A percentile compares a stretch with the other conserved stretches of the same genome.
phyloP scores from a whole-genome alignment of 129 eudicot species.

The Glebionis coronaria region DNA sequence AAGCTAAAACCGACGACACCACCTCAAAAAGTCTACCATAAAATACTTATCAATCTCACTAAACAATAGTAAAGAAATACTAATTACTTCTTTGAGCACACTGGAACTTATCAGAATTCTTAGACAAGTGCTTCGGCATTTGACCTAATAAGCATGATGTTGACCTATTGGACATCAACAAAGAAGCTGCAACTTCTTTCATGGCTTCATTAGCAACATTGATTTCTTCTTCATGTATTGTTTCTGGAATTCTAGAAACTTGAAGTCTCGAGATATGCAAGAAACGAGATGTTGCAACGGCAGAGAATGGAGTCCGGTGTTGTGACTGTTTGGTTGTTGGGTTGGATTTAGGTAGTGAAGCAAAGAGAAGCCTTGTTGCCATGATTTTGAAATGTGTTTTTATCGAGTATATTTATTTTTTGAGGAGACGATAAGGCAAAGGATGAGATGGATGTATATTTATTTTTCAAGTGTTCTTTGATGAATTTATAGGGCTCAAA shows the following conservation, averaged over 20 bases:
- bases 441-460: no score
- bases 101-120: slow-evolving; percentile 1
- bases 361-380: slow-evolving; percentile 33
- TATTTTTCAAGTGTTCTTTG: no score
- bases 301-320: slow-evolving; percentile 29
- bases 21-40: no score
- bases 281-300: slow-evolving; percentile 15
- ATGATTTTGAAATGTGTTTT: no score
- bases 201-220: not conserved
- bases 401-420: no score
- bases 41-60: not conserved
- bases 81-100: slow-evolving; percentile 5
- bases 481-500: slow-evolving; percentile 27
- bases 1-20: no score
- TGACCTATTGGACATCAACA: slow-evolving; percentile 20
- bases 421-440: no score
- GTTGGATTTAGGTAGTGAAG: slow-evolving; percentile 25
- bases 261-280: slow-evolving; percentile 16
- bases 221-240: slow-evolving; percentile 24
- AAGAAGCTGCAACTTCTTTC: no score
- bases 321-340: slow-evolving; percentile 21
- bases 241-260: slow-evolving; percentile 13
- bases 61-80: not conserved
- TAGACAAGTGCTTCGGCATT: slow-evolving; percentile 17
- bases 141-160: slow-evolving; percentile 20